Conservation (phyloP, 345 rosid genomes). For the Psidium guajava region DNA sequence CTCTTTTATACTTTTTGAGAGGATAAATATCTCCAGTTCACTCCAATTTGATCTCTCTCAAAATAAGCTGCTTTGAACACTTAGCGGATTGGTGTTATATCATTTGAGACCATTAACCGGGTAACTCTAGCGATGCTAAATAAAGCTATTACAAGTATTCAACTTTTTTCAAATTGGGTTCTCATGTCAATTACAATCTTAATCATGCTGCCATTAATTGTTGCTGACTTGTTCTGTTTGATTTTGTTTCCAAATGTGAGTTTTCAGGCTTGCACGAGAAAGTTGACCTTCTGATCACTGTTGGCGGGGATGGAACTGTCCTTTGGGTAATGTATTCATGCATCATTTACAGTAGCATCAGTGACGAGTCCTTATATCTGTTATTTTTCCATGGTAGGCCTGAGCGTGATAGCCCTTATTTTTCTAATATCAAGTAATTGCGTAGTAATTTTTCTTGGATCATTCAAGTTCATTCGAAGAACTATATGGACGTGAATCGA, state of each 20-base stretch:
- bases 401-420: background rate
- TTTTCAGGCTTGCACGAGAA: conserved; percentile 55
- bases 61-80: too few species aligned
- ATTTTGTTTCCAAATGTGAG: conserved; percentile 49
- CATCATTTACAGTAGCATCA: background rate
- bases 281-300: conserved; percentile 91
- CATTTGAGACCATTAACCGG: background rate
- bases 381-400: background rate
- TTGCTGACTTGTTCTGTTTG: background rate
- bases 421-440: background rate
- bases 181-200: background rate
- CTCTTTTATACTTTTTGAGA: background rate
- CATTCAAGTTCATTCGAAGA: background rate
- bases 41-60: background rate
- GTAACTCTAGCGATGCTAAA: background rate
- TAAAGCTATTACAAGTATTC: background rate
- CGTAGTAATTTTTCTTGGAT: background rate
- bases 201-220: background rate
- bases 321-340: conserved; percentile 51
- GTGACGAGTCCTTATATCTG: background rate
- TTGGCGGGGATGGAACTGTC: conserved; percentile 99
- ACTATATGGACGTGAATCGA: background rate
- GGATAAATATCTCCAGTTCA: background rate
- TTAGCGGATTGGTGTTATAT: background rate
- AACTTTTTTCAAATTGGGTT: background rate